Evolutionary conservation across 208 protist genomes (phyloP).

Genomic region (Crithidia fasciculata): DNA sequence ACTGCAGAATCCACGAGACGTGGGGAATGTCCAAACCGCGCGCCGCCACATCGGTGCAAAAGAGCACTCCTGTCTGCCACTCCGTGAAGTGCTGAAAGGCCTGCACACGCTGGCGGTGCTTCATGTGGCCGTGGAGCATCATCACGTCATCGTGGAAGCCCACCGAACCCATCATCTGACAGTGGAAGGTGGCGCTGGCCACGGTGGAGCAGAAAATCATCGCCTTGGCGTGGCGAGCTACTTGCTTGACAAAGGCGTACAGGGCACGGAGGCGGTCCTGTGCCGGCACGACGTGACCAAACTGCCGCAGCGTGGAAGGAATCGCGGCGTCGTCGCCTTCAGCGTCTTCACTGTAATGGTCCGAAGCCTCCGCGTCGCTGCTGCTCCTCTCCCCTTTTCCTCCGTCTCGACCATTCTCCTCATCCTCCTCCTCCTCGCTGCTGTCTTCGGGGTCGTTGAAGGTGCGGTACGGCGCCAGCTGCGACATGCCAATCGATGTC

Average conservation of each 20-base stretch:
- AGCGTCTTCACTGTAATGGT: conserved; percentile 10
- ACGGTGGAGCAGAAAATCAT: conserved; percentile 99
- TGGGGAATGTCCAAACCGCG: conserved; percentile 96
- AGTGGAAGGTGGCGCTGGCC: conserved; percentile 97
- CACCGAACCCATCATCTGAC: conserved; percentile 98
- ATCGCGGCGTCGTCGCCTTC: conserved; percentile 63
- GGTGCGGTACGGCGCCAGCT: conserved; percentile 57
- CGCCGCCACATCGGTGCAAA: conserved; percentile 96
- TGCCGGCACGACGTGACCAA: conserved; percentile 77
- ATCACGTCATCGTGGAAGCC: conserved; percentile 97
- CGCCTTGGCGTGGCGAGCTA: conserved; percentile 94
- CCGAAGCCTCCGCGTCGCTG: conserved; percentile 7
- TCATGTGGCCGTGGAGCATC: conserved; percentile 96
- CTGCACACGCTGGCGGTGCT: conserved; percentile 93
- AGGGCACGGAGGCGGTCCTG: conserved; percentile 81
- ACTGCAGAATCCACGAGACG: conserved; percentile 98
- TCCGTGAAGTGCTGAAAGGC: conserved; percentile 91
- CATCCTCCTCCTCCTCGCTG: conserved; percentile 23
- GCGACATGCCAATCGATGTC: background rate
- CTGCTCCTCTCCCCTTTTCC: conserved; percentile 16
- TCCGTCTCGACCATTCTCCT: background rate
- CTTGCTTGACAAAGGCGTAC: conserved; percentile 98
- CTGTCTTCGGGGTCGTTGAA: conserved; percentile 25
- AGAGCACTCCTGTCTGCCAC: conserved; percentile 89
- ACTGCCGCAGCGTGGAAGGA: conserved; percentile 82